phyloP scores from a whole-genome alignment of 129 eudicot species.

The Oenanthe sinensis region DNA sequence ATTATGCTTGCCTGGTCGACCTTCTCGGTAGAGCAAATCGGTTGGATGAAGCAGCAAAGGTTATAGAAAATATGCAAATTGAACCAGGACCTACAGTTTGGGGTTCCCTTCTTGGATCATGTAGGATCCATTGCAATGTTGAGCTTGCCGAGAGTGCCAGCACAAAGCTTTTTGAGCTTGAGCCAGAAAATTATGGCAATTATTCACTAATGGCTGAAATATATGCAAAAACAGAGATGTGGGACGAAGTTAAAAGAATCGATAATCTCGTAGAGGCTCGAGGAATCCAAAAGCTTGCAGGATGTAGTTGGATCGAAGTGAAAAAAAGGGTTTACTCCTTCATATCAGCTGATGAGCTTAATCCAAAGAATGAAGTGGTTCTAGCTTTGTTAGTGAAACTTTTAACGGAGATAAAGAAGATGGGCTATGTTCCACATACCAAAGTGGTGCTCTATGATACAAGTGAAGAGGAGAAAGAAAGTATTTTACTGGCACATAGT shows the following conservation, averaged over 20 bases:
- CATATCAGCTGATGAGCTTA: constrained; percentile 53
- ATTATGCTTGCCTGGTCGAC: constrained; percentile 93
- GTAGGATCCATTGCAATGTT: constrained; percentile 80
- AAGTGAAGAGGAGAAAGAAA: constrained; percentile 51
- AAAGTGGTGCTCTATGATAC: constrained; percentile 68
- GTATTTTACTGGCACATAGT: constrained; percentile 71
- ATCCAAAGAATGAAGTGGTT: constrained; percentile 56
- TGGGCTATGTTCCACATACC: constrained; percentile 76
- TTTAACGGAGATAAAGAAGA: constrained; percentile 63
- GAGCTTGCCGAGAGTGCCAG: constrained; percentile 82
- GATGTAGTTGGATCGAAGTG: constrained; percentile 85
- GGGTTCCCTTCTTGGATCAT: constrained; percentile 93
- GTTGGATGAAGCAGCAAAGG: constrained; percentile 69
- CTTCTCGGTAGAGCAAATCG: constrained; percentile 91
- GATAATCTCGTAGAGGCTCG: constrained; percentile 48
- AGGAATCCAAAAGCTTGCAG: constrained; percentile 65
- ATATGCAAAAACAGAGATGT: constrained; percentile 58
- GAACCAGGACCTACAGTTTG: constrained; percentile 89
- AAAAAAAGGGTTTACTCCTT: constrained; percentile 50
- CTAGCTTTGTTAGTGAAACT: constrained; percentile 56
- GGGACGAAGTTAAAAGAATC: constrained; percentile 64
- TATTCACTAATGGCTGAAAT: constrained; percentile 81
- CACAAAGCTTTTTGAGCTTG: constrained; percentile 63
- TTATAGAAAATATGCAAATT: constrained; percentile 54
- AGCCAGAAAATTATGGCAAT: constrained; percentile 79